Percentiles rank a stretch among this genome's conserved stretches.
phyloP scores from a whole-genome alignment of 352 stramenopile species.

The Pythium volutum region DNA sequence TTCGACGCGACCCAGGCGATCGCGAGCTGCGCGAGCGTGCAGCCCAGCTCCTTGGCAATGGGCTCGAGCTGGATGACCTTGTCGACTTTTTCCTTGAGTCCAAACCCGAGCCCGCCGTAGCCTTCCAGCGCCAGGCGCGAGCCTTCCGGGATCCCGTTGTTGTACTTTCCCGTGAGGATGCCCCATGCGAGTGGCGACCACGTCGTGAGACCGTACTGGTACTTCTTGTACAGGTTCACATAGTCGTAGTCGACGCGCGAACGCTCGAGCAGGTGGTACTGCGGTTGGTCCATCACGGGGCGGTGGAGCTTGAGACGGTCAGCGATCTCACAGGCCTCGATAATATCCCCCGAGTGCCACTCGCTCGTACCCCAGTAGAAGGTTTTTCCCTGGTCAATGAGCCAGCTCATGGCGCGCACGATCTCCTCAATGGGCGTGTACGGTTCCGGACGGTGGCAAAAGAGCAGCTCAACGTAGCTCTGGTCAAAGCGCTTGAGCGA shows the following conservation, averaged over 20 bases:
- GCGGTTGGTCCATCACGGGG: slow-evolving; percentile 46
- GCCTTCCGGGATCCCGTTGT: slow-evolving; percentile 38
- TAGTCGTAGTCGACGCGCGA: slow-evolving; percentile 54
- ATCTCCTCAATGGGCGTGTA: slow-evolving; percentile 21
- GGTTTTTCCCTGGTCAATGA: slow-evolving; percentile 13
- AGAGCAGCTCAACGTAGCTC: slow-evolving; percentile 62
- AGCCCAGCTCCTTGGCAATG: slow-evolving; percentile 68
- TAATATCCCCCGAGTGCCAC: slow-evolving; percentile 61
- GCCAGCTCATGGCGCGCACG: slow-evolving; percentile 25
- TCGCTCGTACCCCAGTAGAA: slow-evolving; percentile 59
- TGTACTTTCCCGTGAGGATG: slow-evolving; percentile 63
- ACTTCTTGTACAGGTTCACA: slow-evolving; percentile 64
- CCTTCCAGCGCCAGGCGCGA: slow-evolving; percentile 47
- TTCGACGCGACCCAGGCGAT: slow-evolving; percentile 55
- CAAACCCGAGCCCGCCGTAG: slow-evolving; percentile 52
- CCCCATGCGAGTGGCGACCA: slow-evolving; percentile 41
- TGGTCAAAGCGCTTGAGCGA: slow-evolving; percentile 50
- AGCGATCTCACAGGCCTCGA: slow-evolving; percentile 49
- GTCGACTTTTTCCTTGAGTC: slow-evolving; percentile 38
- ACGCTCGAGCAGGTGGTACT: slow-evolving; percentile 67
- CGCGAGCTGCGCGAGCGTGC: slow-evolving; percentile 46
- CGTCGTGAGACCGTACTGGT: slow-evolving; percentile 36
- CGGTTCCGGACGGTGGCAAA: slow-evolving; percentile 59
- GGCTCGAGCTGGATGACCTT: slow-evolving; percentile 39
- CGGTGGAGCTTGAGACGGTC: slow-evolving; percentile 32